Base-by-base conservation (phyloP, 371 early-diverging fungal genomes). In the Parasitella parasitica region DNA sequence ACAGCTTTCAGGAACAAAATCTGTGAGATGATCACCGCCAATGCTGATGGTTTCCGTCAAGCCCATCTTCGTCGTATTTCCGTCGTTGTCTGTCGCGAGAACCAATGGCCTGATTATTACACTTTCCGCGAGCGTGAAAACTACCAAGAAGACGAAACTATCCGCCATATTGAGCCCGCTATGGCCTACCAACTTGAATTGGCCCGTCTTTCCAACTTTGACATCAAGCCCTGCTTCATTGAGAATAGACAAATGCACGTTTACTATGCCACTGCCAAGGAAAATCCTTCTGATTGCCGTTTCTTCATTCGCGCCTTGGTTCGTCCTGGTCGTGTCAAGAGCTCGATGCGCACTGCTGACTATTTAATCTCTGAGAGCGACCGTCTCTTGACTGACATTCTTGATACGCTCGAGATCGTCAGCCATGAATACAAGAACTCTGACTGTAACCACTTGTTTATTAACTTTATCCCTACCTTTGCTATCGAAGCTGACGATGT, bases 271-370 rank as follows among this genome's bases (percentile, higher is more conserved):
- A 87, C 91, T 52, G 94, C 94, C 71, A 97, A 96, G 81, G 91
- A 94, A 72, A 96, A 98, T 73, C 82, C 91, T 3, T 81, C 94
- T 2, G 99, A 98, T 74, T 89, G 91, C 55, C 88, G 99, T 35
- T 95, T 98, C 91, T 98, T 98, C 76, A 91, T 98, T 46, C 93
- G 99, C 55, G 95, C 94, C n/a, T 78, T 98, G 63, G 95, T 97
- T 30, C 93, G 96, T 59, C 97, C 97, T 27, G 94, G 93, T 28
- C 84, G 89, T 61, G 83, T 93, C 62, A 87, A 88, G 72, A 84
- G 84, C 52, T 83, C 86, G 2, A 86, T 92, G 61, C 91, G 88
- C 28, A 96, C 97, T 6, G 92, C 91, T 35, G 97, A 97, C 61
- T 97, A 93, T 71, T 71, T 98, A 69, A 90, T 94, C 20, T 94